Conservation (phyloP, 1,139 yeast genomes). For the Kurtzmaniella quercitrusa region DNA sequence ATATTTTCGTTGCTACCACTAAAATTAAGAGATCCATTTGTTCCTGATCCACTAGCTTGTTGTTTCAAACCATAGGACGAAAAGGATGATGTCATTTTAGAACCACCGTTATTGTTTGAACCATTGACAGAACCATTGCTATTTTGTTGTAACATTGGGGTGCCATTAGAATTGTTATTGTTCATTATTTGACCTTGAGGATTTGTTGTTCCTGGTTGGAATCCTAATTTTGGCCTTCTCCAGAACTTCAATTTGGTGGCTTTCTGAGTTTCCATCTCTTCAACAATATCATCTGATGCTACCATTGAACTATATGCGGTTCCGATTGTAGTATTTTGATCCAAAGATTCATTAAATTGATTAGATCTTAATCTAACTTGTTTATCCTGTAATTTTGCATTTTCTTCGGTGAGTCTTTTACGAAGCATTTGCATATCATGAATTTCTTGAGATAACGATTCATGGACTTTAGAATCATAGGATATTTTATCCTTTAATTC, state of each 20-base stretch:
- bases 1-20: conserved; percentile 2
- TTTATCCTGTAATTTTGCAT: conserved; percentile 15
- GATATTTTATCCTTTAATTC: conserved; percentile 20
- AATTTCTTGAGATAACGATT: conserved; percentile 25
- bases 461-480: conserved; percentile 23
- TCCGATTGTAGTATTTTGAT: neutral
- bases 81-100: neutral
- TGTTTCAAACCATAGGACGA: conserved; percentile 4
- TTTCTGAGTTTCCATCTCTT: conserved; percentile 39
- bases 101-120: neutral
- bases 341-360: neutral
- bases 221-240: conserved; percentile 41
- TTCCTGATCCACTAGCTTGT: conserved; percentile 1
- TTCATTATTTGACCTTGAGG: no score
- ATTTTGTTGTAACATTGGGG: no score
- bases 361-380: neutral
- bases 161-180: no score
- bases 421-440: conserved; percentile 24
- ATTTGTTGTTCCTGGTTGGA: conserved; percentile 1
- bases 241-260: conserved; percentile 50
- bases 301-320: neutral
- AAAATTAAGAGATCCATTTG: neutral
- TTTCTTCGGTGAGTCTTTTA: conserved; percentile 21
- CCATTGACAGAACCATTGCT: conserved; percentile 4
- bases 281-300: conserved; percentile 10